A percentile compares a stretch with the other conserved stretches of the same genome.
Evolutionary conservation across 257 asterid species (phyloP).

Genomic region (Datura wrightii): DNA sequence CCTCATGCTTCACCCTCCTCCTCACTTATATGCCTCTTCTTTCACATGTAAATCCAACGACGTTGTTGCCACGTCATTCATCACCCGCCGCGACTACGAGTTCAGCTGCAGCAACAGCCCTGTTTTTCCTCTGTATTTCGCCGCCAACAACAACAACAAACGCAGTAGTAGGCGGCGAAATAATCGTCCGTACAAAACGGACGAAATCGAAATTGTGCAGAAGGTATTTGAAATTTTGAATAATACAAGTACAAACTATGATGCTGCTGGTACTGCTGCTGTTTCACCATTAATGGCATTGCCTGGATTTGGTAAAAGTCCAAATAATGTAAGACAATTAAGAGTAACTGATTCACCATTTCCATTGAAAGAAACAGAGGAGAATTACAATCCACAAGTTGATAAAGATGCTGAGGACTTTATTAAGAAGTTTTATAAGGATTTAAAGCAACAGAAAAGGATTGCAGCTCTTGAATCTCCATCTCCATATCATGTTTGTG

Average conservation of each 20-base stretch:
- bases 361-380: constrained; percentile 46
- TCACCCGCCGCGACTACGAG: constrained; percentile 48
- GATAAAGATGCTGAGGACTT: constrained; percentile 60
- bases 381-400: constrained; percentile 41
- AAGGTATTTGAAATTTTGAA: constrained; percentile 35
- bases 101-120: constrained; percentile 56
- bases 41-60: constrained; percentile 44
- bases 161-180: constrained; percentile 11
- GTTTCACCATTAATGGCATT: constrained; percentile 32
- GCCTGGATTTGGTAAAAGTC: constrained; percentile 54
- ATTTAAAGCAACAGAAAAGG: constrained; percentile 51
- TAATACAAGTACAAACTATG: constrained; percentile 33
- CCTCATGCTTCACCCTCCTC: constrained; percentile 38
- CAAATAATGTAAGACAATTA: constrained; percentile 47
- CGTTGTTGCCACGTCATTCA: constrained; percentile 36
- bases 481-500: constrained; percentile 51
- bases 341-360: constrained; percentile 57
- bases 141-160: constrained; percentile 27
- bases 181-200: constrained; percentile 16
- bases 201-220: constrained; percentile 7
- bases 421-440: constrained; percentile 53
- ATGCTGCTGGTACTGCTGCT: not conserved
- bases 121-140: constrained; percentile 22
- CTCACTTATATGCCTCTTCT: not conserved
- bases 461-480: constrained; percentile 52